Base-by-base conservation (phyloP, 345 rosid genomes). In the Citrus inodora region DNA sequence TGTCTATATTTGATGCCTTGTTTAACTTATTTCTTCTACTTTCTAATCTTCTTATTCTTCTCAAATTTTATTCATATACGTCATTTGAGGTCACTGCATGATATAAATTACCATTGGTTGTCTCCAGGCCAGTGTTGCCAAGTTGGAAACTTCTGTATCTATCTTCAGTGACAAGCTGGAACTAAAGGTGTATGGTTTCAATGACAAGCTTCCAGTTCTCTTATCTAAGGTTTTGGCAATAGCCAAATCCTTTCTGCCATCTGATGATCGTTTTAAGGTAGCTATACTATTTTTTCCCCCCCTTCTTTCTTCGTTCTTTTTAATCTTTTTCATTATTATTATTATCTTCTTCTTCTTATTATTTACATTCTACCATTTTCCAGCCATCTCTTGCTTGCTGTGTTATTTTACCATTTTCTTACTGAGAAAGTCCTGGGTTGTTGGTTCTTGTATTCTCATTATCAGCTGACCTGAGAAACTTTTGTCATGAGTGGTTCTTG, bases 71-170 rank as follows among this genome's bases (percentile, higher is more conserved):
- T 63, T 71, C 67, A 58, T 27, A 7, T 79, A 46, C 27, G 71
- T 51, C 56, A 55, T 33, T 73, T 53, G 35, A 58, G 64, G 67
- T 76, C 67, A 74, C 58, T 70, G 7, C 51, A 2, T 79, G 76
- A 76, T 37, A 67, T 0, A 21, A 37, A 55, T 48, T 60, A 63
- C 63, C 42, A 30, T 72, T 78, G 22, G 35, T 73, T 79, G 8
- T 67, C 76, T 86, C 81, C 97, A 96, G 99, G 99, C 99, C 80
- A 88, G 93, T 80, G 85, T 96, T 69, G 97, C 99, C 79, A 96
- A 89, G 86, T 87, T 96, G 86, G 97, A 94, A 87, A 90, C 99
- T 46, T 87, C 92, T 67, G 88, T 94, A 70, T 86, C 94, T 58
- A 80, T 88, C 80, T 80, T 76, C 65, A 78, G 92, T 85, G 98